Percentiles rank a stretch among this genome's conserved stretches.
These are phyloP conservation scores for Pinus tabuliformis DNA, from an alignment of 75 land plant genomes.

Conservation along the genomic window DNA sequence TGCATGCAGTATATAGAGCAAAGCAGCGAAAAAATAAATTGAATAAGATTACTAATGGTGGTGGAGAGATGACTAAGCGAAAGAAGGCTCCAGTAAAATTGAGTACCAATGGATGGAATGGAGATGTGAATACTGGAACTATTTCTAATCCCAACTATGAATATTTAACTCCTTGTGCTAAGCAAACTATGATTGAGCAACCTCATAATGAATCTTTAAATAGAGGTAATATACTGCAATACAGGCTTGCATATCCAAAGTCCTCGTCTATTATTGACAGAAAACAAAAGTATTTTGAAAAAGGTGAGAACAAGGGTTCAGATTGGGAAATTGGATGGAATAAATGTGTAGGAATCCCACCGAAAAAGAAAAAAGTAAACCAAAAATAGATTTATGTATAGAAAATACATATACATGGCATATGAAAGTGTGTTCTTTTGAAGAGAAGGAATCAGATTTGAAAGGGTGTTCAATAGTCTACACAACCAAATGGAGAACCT, in stretches of 20 bases:
- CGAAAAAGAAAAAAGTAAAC: slow-evolving; percentile 2
- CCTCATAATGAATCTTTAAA: background rate
- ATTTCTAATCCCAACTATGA: slow-evolving; percentile 9
- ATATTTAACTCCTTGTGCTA: background rate
- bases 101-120: background rate
- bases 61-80: slow-evolving; percentile 1
- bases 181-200: background rate
- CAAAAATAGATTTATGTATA: slow-evolving; percentile 2
- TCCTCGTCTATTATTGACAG: background rate
- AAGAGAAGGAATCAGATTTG: slow-evolving; percentile 1
- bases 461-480: too few relatives aligned
- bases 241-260: slow-evolving; percentile 2
- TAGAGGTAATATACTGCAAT: background rate
- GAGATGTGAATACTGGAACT: background rate
- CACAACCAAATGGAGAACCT: too few relatives aligned
- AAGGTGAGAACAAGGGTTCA: too few relatives aligned
- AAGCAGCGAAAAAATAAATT: too few relatives aligned
- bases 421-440: background rate
- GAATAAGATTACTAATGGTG: background rate
- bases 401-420: background rate
- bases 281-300: slow-evolving; percentile 5
- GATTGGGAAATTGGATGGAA: too few relatives aligned
- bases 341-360: background rate
- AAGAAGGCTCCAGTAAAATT: background rate
- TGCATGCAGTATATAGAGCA: too few relatives aligned